These are phyloP conservation scores for Fusarium multiceps DNA, from an alignment of 2,329 filamentous ascomycete species.

Conservation along the genomic window DNA sequence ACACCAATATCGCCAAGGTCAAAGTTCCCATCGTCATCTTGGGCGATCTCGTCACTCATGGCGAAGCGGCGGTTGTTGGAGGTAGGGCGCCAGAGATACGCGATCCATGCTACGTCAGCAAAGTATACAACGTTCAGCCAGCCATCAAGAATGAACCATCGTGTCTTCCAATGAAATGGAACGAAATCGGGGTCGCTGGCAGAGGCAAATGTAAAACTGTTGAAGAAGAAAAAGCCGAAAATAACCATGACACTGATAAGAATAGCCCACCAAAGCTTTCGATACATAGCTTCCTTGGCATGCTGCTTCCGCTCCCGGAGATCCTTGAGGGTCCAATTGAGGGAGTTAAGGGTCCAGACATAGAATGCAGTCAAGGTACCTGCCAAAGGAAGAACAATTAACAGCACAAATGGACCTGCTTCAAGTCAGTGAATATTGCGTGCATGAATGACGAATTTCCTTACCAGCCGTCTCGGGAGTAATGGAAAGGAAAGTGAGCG, in stretches of 20 bases:
- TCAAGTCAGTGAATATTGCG: conserved; percentile 34
- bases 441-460: conserved; percentile 37
- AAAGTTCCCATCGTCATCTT: conserved; percentile 95
- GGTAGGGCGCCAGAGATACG: conserved; percentile 96
- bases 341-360: conserved; percentile 96
- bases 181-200: conserved; percentile 88
- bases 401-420: conserved; percentile 83
- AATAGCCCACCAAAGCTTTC: conserved; percentile 98
- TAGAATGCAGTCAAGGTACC: conserved; percentile 96
- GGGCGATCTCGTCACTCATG: conserved; percentile 98
- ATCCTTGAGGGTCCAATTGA: conserved; percentile 95
- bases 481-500: conserved; percentile 87
- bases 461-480: conserved; percentile 84
- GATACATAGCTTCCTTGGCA: conserved; percentile 95
- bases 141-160: conserved; percentile 97
- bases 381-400: conserved; percentile 92
- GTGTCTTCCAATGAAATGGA: conserved; percentile 94
- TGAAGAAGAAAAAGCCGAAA: conserved; percentile 98
- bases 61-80: conserved; percentile 97
- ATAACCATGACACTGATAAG: conserved; percentile 92
- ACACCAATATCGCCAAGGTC: conserved; percentile 94
- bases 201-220: conserved; percentile 93
- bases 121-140: conserved; percentile 98
- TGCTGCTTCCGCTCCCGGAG: conserved; percentile 94
- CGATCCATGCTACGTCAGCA: conserved; percentile 90